phyloP scores from a whole-genome alignment of 495 filamentous ascomycete genomes.

The Letharia lupina region DNA sequence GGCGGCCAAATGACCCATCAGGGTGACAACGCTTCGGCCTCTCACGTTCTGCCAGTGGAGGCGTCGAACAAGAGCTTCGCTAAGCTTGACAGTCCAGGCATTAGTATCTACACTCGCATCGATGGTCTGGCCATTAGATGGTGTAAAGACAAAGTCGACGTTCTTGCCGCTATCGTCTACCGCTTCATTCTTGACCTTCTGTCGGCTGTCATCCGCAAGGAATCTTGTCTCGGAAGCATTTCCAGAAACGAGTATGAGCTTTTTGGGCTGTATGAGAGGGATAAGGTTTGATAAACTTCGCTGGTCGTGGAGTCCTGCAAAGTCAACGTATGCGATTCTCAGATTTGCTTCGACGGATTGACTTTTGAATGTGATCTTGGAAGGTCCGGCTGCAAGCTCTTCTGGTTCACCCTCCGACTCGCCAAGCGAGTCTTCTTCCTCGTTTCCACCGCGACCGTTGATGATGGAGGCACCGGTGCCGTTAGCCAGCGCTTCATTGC shows the following conservation, averaged over 20 bases:
- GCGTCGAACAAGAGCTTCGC: constrained; percentile 67
- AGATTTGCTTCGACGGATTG: constrained; percentile 57
- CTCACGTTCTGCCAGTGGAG: constrained; percentile 92
- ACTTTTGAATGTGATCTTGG: constrained; percentile 56
- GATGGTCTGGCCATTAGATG: constrained; percentile 57
- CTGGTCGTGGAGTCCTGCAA: constrained; percentile 85
- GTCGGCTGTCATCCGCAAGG: constrained; percentile 72
- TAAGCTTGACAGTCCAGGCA: constrained; percentile 89
- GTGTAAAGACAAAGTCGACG: constrained; percentile 66
- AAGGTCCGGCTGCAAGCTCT: constrained; percentile 52
- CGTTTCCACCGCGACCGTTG: constrained; percentile 33
- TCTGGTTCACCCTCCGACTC: constrained; percentile 43
- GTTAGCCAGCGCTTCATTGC: constrained; percentile 26
- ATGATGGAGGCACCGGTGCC: constrained; percentile 27
- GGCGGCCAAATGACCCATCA: constrained; percentile 56
- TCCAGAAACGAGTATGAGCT: constrained; percentile 82
- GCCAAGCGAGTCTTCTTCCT: constrained; percentile 39
- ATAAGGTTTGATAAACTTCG: constrained; percentile 89
- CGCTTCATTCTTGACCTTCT: constrained; percentile 51
- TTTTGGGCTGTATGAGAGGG: constrained; percentile 85
- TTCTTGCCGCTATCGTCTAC: constrained; percentile 32
- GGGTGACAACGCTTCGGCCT: constrained; percentile 77
- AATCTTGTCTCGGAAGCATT: constrained; percentile 63
- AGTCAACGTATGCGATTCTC: constrained; percentile 80
- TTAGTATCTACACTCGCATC: constrained; percentile 96